Conservation (phyloP, 2,329 filamentous ascomycete species). For the Colletotrichum tofieldiae region DNA sequence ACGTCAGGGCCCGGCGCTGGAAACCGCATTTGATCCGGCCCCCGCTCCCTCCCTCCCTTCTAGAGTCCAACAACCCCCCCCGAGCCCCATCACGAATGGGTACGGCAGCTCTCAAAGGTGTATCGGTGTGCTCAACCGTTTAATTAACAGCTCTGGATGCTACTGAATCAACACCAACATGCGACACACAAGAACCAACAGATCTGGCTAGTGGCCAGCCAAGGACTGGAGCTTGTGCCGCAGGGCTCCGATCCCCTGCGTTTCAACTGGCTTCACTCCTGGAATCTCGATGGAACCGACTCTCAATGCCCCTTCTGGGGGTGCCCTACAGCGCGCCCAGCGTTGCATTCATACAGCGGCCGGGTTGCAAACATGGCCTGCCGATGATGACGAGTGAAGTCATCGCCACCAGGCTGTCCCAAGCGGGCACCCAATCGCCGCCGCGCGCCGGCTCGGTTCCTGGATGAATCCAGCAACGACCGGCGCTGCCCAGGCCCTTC, state of each 20-base stretch:
- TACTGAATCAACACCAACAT: constrained; percentile 13
- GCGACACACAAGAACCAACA: constrained; percentile 4
- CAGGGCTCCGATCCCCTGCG: constrained; percentile 14
- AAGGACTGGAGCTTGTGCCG: background rate
- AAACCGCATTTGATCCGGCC: constrained; percentile 27
- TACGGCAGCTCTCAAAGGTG: constrained; percentile 22
- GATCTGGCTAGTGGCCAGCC: background rate
- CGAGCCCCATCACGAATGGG: background rate
- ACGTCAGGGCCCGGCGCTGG: constrained; percentile 32
- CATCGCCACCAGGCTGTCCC: constrained; percentile 31
- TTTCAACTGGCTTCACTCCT: constrained; percentile 10
- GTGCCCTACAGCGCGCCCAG: background rate
- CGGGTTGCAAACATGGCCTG: constrained; percentile 23
- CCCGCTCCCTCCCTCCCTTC: background rate
- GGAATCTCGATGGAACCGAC: constrained; percentile 34
- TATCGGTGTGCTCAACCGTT: constrained; percentile 14
- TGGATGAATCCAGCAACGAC: constrained; percentile 38
- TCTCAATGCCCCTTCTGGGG: background rate
- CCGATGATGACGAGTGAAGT: constrained; percentile 43
- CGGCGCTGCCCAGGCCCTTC: constrained; percentile 25
- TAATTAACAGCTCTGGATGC: constrained; percentile 3
- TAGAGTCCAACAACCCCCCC: background rate
- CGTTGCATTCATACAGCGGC: constrained; percentile 20
- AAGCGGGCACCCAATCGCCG: constrained; percentile 37
- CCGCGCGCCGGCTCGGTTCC: constrained; percentile 20